phyloP scores from a whole-genome alignment of 2,329 filamentous ascomycete genomes.

The Aspergillus caelatus region DNA sequence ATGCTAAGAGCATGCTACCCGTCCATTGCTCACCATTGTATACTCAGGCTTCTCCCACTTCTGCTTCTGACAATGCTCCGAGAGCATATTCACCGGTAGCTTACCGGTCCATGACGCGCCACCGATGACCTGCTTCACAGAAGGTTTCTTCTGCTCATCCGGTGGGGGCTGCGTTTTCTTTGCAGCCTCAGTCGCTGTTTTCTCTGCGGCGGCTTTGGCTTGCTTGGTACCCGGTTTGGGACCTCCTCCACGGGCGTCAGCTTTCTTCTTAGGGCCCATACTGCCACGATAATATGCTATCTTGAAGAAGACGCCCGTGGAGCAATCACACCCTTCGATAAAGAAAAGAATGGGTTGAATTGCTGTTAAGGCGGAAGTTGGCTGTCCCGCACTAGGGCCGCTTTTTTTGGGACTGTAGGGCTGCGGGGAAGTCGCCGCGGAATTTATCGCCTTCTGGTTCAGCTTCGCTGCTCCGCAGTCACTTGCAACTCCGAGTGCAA shows the following conservation, averaged over 20 bases:
- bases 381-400: constrained; percentile 36
- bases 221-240: constrained; percentile 45
- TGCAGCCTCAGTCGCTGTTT: constrained; percentile 30
- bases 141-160: constrained; percentile 60
- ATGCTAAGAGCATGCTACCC: neutral
- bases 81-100: constrained; percentile 87
- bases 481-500: neutral
- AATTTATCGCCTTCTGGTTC: constrained; percentile 1
- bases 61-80: constrained; percentile 93
- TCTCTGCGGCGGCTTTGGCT: constrained; percentile 43
- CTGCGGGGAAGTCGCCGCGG: constrained; percentile 16
- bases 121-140: constrained; percentile 78
- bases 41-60: constrained; percentile 96
- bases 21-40: constrained; percentile 62
- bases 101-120: constrained; percentile 98
- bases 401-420: constrained; percentile 14
- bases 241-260: constrained; percentile 40
- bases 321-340: constrained; percentile 11
- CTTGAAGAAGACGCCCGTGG: constrained; percentile 27
- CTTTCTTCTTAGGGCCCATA: constrained; percentile 48
- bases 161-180: constrained; percentile 39
- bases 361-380: constrained; percentile 16
- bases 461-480: constrained; percentile 13
- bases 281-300: constrained; percentile 13
- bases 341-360: constrained; percentile 7